Conservation (phyloP, 345 rosid genomes). For the Hirschfeldia incana region DNA sequence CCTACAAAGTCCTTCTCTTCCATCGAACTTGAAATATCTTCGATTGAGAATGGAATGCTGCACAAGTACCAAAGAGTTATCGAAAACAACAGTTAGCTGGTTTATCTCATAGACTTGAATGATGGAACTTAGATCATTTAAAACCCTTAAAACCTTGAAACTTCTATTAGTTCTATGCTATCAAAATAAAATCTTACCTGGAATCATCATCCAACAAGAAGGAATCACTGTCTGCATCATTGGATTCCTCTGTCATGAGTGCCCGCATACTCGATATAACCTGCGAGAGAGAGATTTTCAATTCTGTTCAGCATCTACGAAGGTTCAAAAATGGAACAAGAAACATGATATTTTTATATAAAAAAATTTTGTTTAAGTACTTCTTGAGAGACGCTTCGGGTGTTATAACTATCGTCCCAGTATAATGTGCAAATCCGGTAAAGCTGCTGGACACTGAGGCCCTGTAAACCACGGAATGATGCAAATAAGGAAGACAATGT, state of each 20-base stretch:
- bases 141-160: background rate
- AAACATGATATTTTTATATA: background rate
- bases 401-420: conserved; percentile 98
- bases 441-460: conserved; percentile 93
- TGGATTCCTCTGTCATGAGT: conserved; percentile 97
- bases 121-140: conserved; percentile 2
- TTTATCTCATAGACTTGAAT: no score
- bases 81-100: background rate
- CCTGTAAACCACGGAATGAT: conserved; percentile 51
- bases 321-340: conserved; percentile 15
- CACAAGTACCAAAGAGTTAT: background rate
- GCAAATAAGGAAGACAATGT: conserved; percentile 1
- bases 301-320: conserved; percentile 12
- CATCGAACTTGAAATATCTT: conserved; percentile 80
- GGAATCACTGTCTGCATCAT: conserved; percentile 73
- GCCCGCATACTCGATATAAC: conserved; percentile 96
- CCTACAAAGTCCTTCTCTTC: conserved; percentile 90
- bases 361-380: conserved; percentile 41
- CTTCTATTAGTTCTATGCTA: background rate
- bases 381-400: conserved; percentile 85
- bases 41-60: conserved; percentile 97
- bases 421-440: conserved; percentile 94
- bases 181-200: conserved; percentile 48
- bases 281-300: conserved; percentile 38
- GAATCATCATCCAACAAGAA: conserved; percentile 96